Percentiles rank a stretch among this genome's conserved stretches.
These are phyloP conservation scores for Sclerotinia minor DNA, from an alignment of 2,329 filamentous ascomycete species.

Conservation along the genomic window DNA sequence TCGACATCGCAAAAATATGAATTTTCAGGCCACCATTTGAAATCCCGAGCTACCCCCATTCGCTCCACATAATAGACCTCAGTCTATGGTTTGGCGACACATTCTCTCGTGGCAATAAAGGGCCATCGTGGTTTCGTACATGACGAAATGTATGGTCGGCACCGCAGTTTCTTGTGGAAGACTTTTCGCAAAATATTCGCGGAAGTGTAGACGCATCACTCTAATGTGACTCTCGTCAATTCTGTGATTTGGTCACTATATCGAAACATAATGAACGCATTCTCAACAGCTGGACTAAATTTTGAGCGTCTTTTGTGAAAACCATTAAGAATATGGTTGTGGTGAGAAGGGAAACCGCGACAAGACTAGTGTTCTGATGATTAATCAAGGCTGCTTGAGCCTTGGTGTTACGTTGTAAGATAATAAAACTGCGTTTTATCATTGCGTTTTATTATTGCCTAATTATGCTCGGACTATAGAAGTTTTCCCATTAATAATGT, in stretches of 20 bases:
- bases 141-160: not conserved
- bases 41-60: not conserved
- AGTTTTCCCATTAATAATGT: not conserved
- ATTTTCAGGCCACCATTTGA: not conserved
- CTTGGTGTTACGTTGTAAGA: not conserved
- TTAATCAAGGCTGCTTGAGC: not conserved
- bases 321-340: not conserved
- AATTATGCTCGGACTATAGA: not conserved
- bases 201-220: too few relatives aligned
- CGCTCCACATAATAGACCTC: too few relatives aligned
- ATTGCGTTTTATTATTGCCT: not conserved
- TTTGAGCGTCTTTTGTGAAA: too few relatives aligned
- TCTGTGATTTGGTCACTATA: not conserved
- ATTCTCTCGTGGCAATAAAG: too few relatives aligned
- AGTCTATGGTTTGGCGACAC: not conserved
- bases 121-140: too few relatives aligned
- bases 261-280: not conserved
- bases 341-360: not conserved
- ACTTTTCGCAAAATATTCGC: not conserved
- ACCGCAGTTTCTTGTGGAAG: not conserved
- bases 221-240: not conserved
- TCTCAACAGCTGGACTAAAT: not conserved
- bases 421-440: not conserved
- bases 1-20: not conserved
- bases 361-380: not conserved